These are phyloP conservation scores for Hippophae gyantsensis DNA, from an alignment of 306 rosid genomes.

Conservation along the genomic window DNA sequence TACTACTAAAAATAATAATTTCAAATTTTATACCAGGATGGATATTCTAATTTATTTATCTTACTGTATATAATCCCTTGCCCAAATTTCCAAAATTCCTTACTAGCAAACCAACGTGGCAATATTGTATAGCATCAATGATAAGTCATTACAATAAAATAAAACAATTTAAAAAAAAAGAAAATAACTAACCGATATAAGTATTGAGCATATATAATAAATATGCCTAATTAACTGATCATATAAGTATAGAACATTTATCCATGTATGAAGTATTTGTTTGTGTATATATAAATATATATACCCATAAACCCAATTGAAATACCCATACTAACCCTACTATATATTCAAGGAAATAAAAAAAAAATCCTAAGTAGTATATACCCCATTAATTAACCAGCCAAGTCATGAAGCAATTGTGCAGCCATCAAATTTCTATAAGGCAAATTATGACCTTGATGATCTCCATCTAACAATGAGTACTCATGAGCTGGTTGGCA, in stretches of 20 bases:
- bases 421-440: conserved; percentile 82
- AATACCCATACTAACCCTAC: no score
- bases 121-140: no score
- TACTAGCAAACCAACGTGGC: no score
- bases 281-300: conserved; percentile 6
- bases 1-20: no score
- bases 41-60: no score
- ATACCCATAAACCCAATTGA: no score
- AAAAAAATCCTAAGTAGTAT: neutral
- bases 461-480: conserved; percentile 55
- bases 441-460: conserved; percentile 46
- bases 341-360: no score
- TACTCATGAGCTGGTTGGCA: conserved; percentile 49
- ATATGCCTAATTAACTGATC: conserved; percentile 7
- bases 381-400: conserved; percentile 24
- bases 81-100: no score
- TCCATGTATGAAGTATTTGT: conserved; percentile 25
- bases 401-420: conserved; percentile 71
- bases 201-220: neutral
- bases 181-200: conserved; percentile 11
- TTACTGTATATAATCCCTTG: no score
- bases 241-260: conserved; percentile 19
- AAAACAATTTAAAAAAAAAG: conserved; percentile 15
- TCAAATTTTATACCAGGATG: no score
- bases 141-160: conserved; percentile 3